phyloP scores from a whole-genome alignment of 2,329 filamentous ascomycete genomes.

The Tolypocladium tundrense region DNA sequence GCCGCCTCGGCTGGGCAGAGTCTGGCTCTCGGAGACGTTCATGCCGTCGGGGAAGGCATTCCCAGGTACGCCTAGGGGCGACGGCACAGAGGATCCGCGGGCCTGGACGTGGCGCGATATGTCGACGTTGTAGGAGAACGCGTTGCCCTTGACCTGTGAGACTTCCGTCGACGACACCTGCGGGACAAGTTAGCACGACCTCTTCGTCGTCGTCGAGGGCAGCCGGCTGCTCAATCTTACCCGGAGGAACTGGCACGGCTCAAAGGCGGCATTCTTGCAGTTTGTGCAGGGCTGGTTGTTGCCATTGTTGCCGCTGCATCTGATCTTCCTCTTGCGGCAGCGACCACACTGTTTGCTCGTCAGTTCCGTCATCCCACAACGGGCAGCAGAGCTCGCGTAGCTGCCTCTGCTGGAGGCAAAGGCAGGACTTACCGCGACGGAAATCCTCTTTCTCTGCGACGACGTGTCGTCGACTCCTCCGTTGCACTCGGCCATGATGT shows the following conservation, averaged over 20 bases:
- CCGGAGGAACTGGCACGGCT: constrained; percentile 69
- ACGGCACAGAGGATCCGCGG: constrained; percentile 9
- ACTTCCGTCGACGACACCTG: constrained; percentile 23
- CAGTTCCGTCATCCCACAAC: constrained; percentile 3
- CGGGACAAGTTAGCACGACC: not conserved
- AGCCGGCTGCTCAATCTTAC: constrained; percentile 34
- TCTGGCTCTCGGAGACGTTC: constrained; percentile 7
- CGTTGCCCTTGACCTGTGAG: constrained; percentile 11
- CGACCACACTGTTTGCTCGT: constrained; percentile 59
- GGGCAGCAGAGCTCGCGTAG: not conserved
- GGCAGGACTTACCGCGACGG: constrained; percentile 41
- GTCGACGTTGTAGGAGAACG: constrained; percentile 18
- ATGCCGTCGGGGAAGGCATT: constrained; percentile 10
- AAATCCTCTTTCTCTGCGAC: constrained; percentile 45
- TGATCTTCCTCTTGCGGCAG: constrained; percentile 89
- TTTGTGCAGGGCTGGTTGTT: constrained; percentile 71
- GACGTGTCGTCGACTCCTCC: constrained; percentile 22
- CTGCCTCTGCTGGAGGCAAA: not conserved
- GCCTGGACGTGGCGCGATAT: constrained; percentile 20
- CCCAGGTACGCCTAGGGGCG: constrained; percentile 7
- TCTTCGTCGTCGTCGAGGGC: not conserved
- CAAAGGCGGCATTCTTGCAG: constrained; percentile 64
- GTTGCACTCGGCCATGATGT: constrained; percentile 8
- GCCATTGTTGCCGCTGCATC: constrained; percentile 77
- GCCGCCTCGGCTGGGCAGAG: constrained; percentile 10